These are phyloP conservation scores for Pyricularia pennisetigena DNA, from an alignment of 2,329 filamentous ascomycete genomes.

Conservation along the genomic window DNA sequence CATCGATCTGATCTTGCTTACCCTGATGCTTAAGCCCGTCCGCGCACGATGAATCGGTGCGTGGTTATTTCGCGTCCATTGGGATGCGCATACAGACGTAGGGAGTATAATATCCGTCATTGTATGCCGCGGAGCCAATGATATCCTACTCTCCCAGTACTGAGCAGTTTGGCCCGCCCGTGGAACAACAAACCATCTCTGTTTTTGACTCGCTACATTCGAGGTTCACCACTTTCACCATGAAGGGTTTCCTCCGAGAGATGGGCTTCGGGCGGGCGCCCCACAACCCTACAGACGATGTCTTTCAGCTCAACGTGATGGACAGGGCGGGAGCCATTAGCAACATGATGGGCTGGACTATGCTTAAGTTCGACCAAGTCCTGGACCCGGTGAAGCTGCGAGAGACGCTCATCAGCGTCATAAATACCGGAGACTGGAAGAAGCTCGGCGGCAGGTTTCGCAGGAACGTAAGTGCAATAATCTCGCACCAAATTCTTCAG, in stretches of 20 bases:
- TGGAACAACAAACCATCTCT: not conserved
- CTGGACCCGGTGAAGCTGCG: slow-evolving; percentile 30
- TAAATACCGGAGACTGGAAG: slow-evolving; percentile 34
- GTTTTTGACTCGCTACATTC: not conserved
- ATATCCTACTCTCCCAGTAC: not conserved
- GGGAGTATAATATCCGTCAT: not conserved
- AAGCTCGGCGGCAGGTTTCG: slow-evolving; percentile 34
- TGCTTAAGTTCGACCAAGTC: slow-evolving; percentile 33
- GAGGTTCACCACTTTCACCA: not conserved
- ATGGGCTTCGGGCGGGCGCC: slow-evolving; percentile 3
- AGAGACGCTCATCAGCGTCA: slow-evolving; percentile 22
- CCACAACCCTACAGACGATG: slow-evolving; percentile 13
- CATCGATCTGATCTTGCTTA: not conserved
- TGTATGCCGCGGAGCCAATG: not conserved
- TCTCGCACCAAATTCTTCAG: not conserved
- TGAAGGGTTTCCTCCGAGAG: not conserved
- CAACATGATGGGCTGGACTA: slow-evolving; percentile 22
- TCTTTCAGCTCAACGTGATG: slow-evolving; percentile 21
- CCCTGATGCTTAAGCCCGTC: not conserved
- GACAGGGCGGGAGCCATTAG: slow-evolving; percentile 15
- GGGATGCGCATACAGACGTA: not conserved
- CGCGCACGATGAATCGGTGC: not conserved
- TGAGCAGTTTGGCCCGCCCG: not conserved
- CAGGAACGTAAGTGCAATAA: slow-evolving; percentile 18
- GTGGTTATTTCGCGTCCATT: not conserved